Evolutionary conservation across 1,139 yeast species (phyloP), one percentile per base, ranked within the genome.

Genomic region (Lodderomyces beijingensis): DNA sequence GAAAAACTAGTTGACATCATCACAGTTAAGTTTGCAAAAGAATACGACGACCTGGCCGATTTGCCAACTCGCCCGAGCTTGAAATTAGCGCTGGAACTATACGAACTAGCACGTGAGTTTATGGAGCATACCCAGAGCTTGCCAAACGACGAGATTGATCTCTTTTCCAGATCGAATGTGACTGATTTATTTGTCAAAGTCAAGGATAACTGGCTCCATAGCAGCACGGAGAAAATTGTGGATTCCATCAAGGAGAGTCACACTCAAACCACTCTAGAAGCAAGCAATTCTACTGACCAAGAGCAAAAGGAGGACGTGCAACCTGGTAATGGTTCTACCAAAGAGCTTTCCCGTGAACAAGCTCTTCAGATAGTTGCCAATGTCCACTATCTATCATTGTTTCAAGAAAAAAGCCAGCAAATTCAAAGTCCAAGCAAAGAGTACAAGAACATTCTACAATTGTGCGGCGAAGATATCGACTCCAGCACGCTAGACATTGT

Each of bases 401-500:
- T n/a, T n/a, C n/a, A n/a, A n/a, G n/a, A n/a, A n/a, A n/a, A n/a
- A 19, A 19, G 21, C 21, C 10, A 19, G 7, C 21, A 19, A 19
- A 19, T 19, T n/a, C n/a, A n/a, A 19, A 19, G 21, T 19, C 21
- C 21, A 19, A 19, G 21, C 21, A 8, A 19, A 19, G 21, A 19
- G 10, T 19, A 10, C 9, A 19, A 19, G 9, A 19, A 8, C 21
- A 19, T 19, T 19, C 7, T 7, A 8, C 9, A 19, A 19, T 19
- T 19, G 10, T 19, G 21, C 21, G 10, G 21, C 21, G 10, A 19
- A 19, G 21, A 19, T 7, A 19, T 51, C 18, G 49, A 47, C 16
- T 49, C 47, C 5, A 36, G 39, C 7, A 39, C 45, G 6, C 31
- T 42, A 25, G 43, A 41, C 7, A 37, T 40, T 9, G 41, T 62